phyloP scores from a whole-genome alignment of 1,284 basidiomycete species.

The Rugosomyces carneus region DNA sequence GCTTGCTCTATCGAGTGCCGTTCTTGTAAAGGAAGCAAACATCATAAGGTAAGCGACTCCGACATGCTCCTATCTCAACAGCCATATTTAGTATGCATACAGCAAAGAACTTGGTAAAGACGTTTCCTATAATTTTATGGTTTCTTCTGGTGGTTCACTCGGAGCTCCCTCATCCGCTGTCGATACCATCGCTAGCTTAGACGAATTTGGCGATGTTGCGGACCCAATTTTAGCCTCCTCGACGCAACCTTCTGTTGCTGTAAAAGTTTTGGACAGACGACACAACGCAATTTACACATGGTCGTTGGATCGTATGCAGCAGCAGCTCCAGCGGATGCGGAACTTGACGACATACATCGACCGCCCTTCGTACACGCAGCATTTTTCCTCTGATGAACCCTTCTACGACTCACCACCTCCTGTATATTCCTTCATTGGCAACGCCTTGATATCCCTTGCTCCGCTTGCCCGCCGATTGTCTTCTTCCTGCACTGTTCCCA shows the following conservation, averaged over 20 bases:
- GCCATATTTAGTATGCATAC: constrained; percentile 14
- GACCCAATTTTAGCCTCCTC: constrained; percentile 67
- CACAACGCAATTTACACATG: constrained; percentile 86
- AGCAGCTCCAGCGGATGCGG: constrained; percentile 90
- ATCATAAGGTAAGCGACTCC: constrained; percentile 67
- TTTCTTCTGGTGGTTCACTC: constrained; percentile 78
- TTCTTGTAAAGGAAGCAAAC: constrained; percentile 91
- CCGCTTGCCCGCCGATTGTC: constrained; percentile 78
- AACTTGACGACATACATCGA: constrained; percentile 91
- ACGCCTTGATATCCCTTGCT: constrained; percentile 76
- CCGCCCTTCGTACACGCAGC: constrained; percentile 86
- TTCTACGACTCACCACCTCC: constrained; percentile 87
- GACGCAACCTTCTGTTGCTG: constrained; percentile 78
- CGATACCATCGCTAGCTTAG: constrained; percentile 82
- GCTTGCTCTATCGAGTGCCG: constrained; percentile 78
- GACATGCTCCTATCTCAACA: constrained; percentile 5
- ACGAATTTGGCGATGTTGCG: constrained; percentile 90
- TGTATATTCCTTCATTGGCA: constrained; percentile 88
- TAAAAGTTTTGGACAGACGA: constrained; percentile 88
- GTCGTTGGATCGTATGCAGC: constrained; percentile 85
- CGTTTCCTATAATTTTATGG: constrained; percentile 88
- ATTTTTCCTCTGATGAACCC: constrained; percentile 89
- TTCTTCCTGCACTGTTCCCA: constrained; percentile 70
- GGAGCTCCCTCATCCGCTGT: constrained; percentile 79
- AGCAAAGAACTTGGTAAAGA: constrained; percentile 84